Conservation (phyloP, 108 stramenopile genomes). For the Conticribra guillardii region DNA sequence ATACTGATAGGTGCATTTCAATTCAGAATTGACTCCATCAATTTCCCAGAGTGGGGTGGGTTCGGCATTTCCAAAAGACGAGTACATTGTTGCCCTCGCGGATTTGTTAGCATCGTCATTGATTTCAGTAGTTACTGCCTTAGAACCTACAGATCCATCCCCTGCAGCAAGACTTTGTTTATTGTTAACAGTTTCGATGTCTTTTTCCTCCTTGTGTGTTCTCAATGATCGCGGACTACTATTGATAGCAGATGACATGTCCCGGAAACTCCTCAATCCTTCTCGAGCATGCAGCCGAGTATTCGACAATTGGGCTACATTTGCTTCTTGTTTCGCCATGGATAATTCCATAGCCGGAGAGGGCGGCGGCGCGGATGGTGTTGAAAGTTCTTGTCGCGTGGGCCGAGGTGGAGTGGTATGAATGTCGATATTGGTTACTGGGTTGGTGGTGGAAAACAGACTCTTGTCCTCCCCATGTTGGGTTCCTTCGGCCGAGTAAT, state of each 20-base stretch:
- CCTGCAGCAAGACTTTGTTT: background rate
- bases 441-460: too few species aligned
- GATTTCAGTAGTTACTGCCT: background rate
- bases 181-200: background rate
- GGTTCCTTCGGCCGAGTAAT: background rate
- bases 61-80: background rate
- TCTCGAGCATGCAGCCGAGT: conserved; percentile 1
- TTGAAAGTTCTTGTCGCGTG: background rate
- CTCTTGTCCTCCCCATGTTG: background rate
- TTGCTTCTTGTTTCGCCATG: conserved; percentile 21
- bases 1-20: conserved; percentile 24
- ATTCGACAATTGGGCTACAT: background rate
- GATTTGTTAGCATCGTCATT: background rate
- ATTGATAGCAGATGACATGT: background rate
- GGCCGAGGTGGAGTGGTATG: background rate
- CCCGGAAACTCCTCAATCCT: conserved; percentile 1
- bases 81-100: background rate
- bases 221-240: too few species aligned
- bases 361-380: background rate
- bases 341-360: conserved; percentile 31
- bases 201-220: conserved; percentile 2
- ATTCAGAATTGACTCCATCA: conserved; percentile 22
- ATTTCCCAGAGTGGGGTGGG: conserved; percentile 23
- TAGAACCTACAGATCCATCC: background rate
- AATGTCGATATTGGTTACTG: background rate